Percentiles rank a stretch among this genome's conserved stretches.
Conservation (phyloP, 2,329 filamentous ascomycete genomes). For the Ascochyta lentis region DNA sequence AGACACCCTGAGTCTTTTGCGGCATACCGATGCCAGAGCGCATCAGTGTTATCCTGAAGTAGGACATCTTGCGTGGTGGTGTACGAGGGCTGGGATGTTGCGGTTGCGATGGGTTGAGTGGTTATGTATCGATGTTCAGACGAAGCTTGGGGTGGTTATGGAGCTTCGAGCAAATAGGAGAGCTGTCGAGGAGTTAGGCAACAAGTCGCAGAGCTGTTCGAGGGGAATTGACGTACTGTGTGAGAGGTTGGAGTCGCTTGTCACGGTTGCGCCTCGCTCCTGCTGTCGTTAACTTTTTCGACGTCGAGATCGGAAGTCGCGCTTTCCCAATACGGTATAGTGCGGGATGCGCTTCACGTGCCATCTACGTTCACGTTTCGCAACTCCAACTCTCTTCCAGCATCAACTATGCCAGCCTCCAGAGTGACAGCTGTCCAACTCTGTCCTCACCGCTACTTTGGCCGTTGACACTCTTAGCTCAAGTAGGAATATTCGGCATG, state of each 20-base stretch:
- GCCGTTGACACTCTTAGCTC: no score
- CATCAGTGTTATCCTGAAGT: constrained; percentile 90
- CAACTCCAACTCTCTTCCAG: background rate
- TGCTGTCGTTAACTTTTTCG: constrained; percentile 31
- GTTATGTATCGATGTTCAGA: background rate
- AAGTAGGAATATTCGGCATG: background rate
- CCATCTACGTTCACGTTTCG: constrained; percentile 8
- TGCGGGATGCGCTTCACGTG: constrained; percentile 20
- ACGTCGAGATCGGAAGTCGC: constrained; percentile 16
- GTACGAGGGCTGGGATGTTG: background rate
- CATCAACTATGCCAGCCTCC: background rate
- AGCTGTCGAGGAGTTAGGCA: constrained; percentile 13
- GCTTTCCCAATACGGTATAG: constrained; percentile 23
- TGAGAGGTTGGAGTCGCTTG: constrained; percentile 5
- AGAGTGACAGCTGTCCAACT: background rate
- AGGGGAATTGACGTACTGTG: constrained; percentile 6
- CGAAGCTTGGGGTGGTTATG: background rate
- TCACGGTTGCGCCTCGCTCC: constrained; percentile 22
- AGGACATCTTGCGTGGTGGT: constrained; percentile 64
- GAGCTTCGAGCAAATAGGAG: background rate
- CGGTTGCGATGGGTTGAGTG: background rate
- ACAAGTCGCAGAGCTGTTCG: background rate
- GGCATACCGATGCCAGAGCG: constrained; percentile 88
- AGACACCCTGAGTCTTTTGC: constrained; percentile 76
- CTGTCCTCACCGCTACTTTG: constrained; percentile 7